phyloP scores from a whole-genome alignment of 2,329 filamentous ascomycete genomes.

The Alternaria brassicae region DNA sequence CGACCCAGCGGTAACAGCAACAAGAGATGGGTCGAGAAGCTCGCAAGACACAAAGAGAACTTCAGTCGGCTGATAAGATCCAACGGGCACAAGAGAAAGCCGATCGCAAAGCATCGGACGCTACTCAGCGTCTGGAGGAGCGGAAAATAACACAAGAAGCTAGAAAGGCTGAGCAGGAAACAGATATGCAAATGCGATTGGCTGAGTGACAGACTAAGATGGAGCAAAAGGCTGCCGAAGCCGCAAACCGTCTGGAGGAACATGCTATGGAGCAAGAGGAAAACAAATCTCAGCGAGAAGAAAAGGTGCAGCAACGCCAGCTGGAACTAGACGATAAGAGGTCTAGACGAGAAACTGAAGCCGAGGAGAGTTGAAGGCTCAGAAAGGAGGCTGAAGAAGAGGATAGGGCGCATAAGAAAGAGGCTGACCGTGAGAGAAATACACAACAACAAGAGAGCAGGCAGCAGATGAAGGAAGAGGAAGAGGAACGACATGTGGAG shows the following conservation, averaged over 20 bases:
- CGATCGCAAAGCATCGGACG: not conserved
- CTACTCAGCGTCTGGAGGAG: not conserved
- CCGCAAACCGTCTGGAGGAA: not conserved
- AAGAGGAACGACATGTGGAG: not conserved
- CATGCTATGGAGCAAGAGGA: not conserved
- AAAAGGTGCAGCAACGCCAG: not conserved
- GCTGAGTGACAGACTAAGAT: not conserved
- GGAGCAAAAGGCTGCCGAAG: not conserved
- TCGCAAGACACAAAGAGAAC: not conserved
- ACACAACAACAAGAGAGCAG: not conserved
- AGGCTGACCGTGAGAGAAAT: not conserved
- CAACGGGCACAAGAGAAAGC: not conserved
- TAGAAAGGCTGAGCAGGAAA: not conserved
- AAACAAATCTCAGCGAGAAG: not conserved
- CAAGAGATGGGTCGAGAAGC: not conserved
- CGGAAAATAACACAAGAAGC: not conserved
- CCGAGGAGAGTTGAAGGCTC: not conserved
- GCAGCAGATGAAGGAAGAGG: not conserved
- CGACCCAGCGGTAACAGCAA: not conserved
- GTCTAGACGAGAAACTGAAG: not conserved
- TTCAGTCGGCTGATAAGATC: not conserved
- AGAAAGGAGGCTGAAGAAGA: not conserved
- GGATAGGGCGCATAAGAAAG: not conserved
- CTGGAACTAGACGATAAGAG: not conserved
- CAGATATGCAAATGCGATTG: not conserved